A percentile compares a stretch with the other conserved stretches of the same genome.
Conservation (phyloP, 805 yeast species). For the Candida sithepensis region DNA sequence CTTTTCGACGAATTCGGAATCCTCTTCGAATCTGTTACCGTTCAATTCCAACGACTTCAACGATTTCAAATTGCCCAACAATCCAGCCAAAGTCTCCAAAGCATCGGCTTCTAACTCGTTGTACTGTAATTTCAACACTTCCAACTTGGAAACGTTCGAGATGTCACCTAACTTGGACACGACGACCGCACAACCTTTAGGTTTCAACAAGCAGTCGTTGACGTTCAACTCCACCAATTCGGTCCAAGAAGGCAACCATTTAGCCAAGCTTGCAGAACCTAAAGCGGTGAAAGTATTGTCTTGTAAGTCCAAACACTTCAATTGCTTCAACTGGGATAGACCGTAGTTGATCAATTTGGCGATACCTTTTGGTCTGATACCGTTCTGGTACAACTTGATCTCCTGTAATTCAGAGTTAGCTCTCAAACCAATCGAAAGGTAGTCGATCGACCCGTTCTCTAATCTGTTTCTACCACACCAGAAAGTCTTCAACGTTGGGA, state of each 20-base stretch:
- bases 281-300: conserved; percentile 86
- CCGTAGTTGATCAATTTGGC: conserved; percentile 71
- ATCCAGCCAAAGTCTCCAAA: conserved; percentile 53
- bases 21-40: conserved; percentile 93
- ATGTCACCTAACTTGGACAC: conserved; percentile 42
- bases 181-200: conserved; percentile 64
- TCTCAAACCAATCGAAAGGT: conserved; percentile 80
- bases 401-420: conserved; percentile 66
- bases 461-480: conserved; percentile 96
- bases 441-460: conserved; percentile 89
- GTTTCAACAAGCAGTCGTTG: conserved; percentile 83
- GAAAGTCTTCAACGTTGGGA: conserved; percentile 66
- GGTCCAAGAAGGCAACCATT: conserved; percentile 59
- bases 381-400: conserved; percentile 83
- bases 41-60: conserved; percentile 75
- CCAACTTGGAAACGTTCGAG: conserved; percentile 38
- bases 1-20: conserved; percentile 61
- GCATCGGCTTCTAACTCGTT: conserved; percentile 77
- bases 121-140: conserved; percentile 72
- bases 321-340: conserved; percentile 52
- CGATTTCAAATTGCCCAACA: conserved; percentile 52
- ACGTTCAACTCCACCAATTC: conserved; percentile 72
- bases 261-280: conserved; percentile 65
- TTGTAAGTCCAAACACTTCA: conserved; percentile 79
- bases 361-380: conserved; percentile 93